These are phyloP conservation scores for Abrus precatorius DNA, from an alignment of 306 rosid genomes.

Conservation along the genomic window DNA sequence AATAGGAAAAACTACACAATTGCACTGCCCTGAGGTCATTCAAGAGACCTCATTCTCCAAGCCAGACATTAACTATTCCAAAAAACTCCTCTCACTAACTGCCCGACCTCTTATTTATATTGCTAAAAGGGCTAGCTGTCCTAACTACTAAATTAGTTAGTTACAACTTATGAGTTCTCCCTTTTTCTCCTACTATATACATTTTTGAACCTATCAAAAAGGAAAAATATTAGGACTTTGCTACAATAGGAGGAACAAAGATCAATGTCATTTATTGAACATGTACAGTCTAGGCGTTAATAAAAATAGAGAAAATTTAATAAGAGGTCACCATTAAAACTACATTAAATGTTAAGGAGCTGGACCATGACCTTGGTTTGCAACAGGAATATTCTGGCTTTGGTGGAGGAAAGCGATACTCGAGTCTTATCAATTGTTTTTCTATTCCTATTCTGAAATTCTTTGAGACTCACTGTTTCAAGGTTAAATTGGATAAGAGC, in stretches of 20 bases:
- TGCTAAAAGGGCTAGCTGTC: too few species aligned
- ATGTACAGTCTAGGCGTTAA: neutral
- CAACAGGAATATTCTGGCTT: neutral
- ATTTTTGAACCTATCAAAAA: too few species aligned
- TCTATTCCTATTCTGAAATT: neutral
- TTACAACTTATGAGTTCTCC: too few species aligned
- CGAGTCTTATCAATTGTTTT: too few species aligned
- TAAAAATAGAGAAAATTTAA: neutral
- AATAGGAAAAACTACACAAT: too few species aligned
- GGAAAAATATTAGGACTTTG: neutral
- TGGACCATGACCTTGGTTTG: neutral
- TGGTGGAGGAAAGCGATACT: neutral
- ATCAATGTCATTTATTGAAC: neutral
- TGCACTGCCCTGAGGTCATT: too few species aligned
- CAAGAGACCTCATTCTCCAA: too few species aligned
- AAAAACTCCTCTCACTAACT: too few species aligned
- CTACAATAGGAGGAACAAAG: neutral
- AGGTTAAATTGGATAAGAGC: neutral
- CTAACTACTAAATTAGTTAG: too few species aligned
- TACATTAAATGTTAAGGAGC: neutral
- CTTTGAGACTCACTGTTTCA: neutral
- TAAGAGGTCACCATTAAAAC: neutral
- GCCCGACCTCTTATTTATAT: too few species aligned
- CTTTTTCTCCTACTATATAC: too few species aligned
- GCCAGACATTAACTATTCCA: too few species aligned